Evolutionary conservation across 768 basidiomycete species (phyloP), one percentile per base, ranked within the genome.

Genomic region (Sistotremastrum niveocremeum): DNA sequence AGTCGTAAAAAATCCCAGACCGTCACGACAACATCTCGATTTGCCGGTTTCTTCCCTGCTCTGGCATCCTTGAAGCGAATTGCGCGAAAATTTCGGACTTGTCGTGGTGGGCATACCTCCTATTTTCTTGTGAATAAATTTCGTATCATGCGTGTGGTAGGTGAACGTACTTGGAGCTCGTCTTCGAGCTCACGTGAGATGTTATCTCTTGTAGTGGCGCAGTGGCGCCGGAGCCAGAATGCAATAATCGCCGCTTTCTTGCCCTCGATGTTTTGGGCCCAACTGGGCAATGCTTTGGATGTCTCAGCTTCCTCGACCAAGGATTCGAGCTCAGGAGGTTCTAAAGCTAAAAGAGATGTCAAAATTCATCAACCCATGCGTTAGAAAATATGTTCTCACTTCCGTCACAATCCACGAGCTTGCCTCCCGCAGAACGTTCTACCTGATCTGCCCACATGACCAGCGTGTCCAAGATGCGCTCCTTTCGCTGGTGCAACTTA

Each of bases 31-130:
- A 80, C 90, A 2, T 63, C 68, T 42, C 86, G 72, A 49, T 72
- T 65, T 6, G 74, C 65, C 0, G 71, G 68, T 44, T 71, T 65
- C 49, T 71, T 69, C 1, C 56, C 52, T 30, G 76, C 79, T 34
- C 68, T 67, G 11, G 76, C 73, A 56, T 85, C 91, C 51, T 73
- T 65, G 10, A 81, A 70, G 9, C 78, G 65, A 10, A 90, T 56
- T 4, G 93, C 76, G 38, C 87, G 70, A 63, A 94, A 90, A 44
- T 70, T 76, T 37, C 79, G 75, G 8, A 89, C 79, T 28, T 84
- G 64, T 5, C 91, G 77, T 3, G 77, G 69, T 3, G 90, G 89
- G 54, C 79, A 90, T 32, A 64, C 57, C 11, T 60, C 62, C 79
- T 81, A 56, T 29, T 9, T 42, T 46, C 34, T 40, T 34, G 29